phyloP scores from a whole-genome alignment of 1,284 basidiomycete species.

The Marasmius tenuissimus region DNA sequence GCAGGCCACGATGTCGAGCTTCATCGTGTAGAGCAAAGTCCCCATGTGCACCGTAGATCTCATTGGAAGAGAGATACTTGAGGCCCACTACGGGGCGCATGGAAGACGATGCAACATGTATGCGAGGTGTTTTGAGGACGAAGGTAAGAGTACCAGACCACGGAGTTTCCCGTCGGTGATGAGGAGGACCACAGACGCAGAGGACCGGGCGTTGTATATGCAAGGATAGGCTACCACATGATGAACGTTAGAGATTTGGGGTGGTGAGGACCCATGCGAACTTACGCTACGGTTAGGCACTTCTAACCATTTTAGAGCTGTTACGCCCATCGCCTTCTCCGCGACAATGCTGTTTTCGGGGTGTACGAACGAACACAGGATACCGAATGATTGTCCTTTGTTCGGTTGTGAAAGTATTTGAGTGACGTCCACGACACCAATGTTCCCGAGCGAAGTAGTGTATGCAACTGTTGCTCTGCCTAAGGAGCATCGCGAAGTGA shows the following conservation, averaged over 20 bases:
- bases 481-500: conserved; percentile 22
- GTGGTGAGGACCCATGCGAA: conserved; percentile 34
- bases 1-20: too few species aligned
- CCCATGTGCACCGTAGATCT: too few species aligned
- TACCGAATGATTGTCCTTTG: conserved; percentile 12
- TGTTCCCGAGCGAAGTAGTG: conserved; percentile 55
- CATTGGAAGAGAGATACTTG: conserved; percentile 43
- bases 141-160: conserved; percentile 52
- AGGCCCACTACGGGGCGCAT: conserved; percentile 59
- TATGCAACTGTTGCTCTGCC: conserved; percentile 59
- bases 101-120: conserved; percentile 57
- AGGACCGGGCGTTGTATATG: conserved; percentile 58
- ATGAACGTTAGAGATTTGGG: conserved; percentile 14
- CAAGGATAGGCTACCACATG: conserved; percentile 52
- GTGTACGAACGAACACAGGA: conserved; percentile 34
- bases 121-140: conserved; percentile 42
- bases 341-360: conserved; percentile 24
- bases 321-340: conserved; percentile 43
- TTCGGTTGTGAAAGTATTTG: conserved; percentile 38
- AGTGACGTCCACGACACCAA: conserved; percentile 52
- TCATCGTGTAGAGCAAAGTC: too few species aligned
- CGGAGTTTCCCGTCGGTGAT: conserved; percentile 8
- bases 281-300: conserved; percentile 39
- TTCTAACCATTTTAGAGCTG: conserved; percentile 57
- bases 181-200: conserved; percentile 18